These are phyloP conservation scores for Porcisia hertigi DNA, from an alignment of 208 protist species.

Conservation along the genomic window DNA sequence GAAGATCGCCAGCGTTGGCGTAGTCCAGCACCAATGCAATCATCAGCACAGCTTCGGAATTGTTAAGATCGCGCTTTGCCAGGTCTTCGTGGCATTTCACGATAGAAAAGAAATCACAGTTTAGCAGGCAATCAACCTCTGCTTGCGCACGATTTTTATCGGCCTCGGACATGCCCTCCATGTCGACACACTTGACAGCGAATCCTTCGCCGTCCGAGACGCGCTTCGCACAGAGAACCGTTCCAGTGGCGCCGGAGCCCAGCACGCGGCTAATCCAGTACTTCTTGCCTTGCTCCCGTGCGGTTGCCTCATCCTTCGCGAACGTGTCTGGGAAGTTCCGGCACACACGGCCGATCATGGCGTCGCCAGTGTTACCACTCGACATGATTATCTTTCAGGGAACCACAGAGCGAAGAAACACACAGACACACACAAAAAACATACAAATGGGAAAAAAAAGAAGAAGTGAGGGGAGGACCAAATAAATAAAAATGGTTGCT, in stretches of 20 bases:
- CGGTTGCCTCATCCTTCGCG: slow-evolving; percentile 70
- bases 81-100: slow-evolving; percentile 82
- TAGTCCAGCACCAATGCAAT: slow-evolving; percentile 84
- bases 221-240: slow-evolving; percentile 62
- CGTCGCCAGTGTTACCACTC: slow-evolving; percentile 45
- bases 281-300: slow-evolving; percentile 55
- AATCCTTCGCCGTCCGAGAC: slow-evolving; percentile 56
- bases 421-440: slow-evolving; percentile 5
- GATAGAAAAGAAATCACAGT: slow-evolving; percentile 83
- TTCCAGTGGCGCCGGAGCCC: slow-evolving; percentile 64
- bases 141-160: slow-evolving; percentile 71
- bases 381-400: slow-evolving; percentile 31
- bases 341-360: slow-evolving; percentile 75
- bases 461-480: not conserved
- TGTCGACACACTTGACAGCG: slow-evolving; percentile 72
- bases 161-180: slow-evolving; percentile 74
- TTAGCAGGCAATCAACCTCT: slow-evolving; percentile 70
- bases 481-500: slow-evolving; percentile 6
- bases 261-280: slow-evolving; percentile 83
- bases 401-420: not conserved
- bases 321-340: slow-evolving; percentile 63
- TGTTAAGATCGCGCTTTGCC: slow-evolving; percentile 48
- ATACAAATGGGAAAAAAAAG: not conserved
- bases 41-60: slow-evolving; percentile 58
- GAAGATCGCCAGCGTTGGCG: slow-evolving; percentile 84